phyloP scores from a whole-genome alignment of 176 grass and related monocot species.

The Melocanna baccifera region DNA sequence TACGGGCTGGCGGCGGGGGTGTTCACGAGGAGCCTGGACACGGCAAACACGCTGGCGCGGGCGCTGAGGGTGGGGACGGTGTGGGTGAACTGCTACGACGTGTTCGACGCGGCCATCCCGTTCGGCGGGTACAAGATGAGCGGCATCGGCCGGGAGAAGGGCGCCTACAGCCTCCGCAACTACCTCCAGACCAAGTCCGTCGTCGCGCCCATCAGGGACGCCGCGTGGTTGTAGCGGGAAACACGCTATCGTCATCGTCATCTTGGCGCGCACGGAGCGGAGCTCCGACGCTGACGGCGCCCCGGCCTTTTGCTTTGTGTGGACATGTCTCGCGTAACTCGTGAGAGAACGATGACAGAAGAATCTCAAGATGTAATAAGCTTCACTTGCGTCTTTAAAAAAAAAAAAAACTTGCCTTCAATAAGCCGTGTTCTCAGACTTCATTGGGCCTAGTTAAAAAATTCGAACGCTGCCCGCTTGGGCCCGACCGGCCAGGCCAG shows the following conservation, averaged over 20 bases:
- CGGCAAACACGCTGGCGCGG: constrained; percentile 69
- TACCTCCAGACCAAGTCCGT: constrained; percentile 89
- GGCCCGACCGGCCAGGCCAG: neutral
- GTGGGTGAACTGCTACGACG: constrained; percentile 85
- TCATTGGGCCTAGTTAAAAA: neutral
- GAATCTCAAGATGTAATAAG: neutral
- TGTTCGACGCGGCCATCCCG: constrained; percentile 88
- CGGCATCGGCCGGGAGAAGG: constrained; percentile 80
- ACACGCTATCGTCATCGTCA: neutral
- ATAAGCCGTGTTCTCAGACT: neutral
- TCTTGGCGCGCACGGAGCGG: neutral
- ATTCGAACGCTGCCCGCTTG: neutral
- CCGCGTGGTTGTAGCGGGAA: constrained; percentile 28
- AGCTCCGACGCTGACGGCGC: neutral
- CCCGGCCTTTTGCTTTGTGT: neutral
- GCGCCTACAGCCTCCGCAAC: constrained; percentile 72
- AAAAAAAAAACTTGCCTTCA: neutral
- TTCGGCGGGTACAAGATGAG: constrained; percentile 97
- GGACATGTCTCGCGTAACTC: neutral
- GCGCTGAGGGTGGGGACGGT: constrained; percentile 65
- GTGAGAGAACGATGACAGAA: neutral
- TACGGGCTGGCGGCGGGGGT: constrained; percentile 87
- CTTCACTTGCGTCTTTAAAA: neutral
- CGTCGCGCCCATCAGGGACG: constrained; percentile 45
- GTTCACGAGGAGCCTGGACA: constrained; percentile 74